Conservation (phyloP, 768 basidiomycete species). For the Mycena chlorophos region DNA sequence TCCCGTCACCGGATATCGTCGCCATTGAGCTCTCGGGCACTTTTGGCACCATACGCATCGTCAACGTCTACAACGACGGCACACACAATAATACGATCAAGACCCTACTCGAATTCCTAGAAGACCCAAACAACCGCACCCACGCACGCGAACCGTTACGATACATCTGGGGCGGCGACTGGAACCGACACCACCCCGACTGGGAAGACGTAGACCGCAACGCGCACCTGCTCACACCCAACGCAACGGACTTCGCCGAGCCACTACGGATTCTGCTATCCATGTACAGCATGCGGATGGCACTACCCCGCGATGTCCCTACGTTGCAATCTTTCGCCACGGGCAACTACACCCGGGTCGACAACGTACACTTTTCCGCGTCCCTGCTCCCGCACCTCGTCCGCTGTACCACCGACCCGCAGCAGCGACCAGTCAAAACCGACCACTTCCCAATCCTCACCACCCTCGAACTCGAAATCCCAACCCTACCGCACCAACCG, state of each 20-base stretch:
- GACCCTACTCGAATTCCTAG: conserved; percentile 12
- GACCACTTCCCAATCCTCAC: conserved; percentile 45
- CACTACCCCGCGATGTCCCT: conserved; percentile 32
- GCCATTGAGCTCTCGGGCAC: conserved; percentile 26
- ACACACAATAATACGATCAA: conserved; percentile 21
- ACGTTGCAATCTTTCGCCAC: conserved; percentile 33
- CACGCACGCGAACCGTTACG: background rate
- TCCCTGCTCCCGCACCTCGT: conserved; percentile 22
- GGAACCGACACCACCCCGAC: conserved; percentile 42
- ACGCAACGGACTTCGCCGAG: conserved; percentile 24
- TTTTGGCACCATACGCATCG: conserved; percentile 25
- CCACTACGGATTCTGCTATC: conserved; percentile 29
- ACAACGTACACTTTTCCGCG: conserved; percentile 43
- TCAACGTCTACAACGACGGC: conserved; percentile 43
- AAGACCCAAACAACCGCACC: background rate
- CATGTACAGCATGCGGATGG: conserved; percentile 33
- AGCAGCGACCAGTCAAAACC: conserved; percentile 23
- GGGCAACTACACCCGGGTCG: conserved; percentile 37
- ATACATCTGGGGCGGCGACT: conserved; percentile 39
- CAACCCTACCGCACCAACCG: background rate
- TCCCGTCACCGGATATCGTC: conserved; percentile 19
- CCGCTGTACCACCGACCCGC: conserved; percentile 28
- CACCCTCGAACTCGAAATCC: conserved; percentile 23
- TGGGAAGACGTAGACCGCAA: conserved; percentile 37
- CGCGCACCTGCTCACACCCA: conserved; percentile 36